Percentiles rank a stretch among this genome's conserved stretches.
Evolutionary conservation across 768 basidiomycete genomes (phyloP).

Genomic region (Tylopilus plumbeoviolaceoides): DNA sequence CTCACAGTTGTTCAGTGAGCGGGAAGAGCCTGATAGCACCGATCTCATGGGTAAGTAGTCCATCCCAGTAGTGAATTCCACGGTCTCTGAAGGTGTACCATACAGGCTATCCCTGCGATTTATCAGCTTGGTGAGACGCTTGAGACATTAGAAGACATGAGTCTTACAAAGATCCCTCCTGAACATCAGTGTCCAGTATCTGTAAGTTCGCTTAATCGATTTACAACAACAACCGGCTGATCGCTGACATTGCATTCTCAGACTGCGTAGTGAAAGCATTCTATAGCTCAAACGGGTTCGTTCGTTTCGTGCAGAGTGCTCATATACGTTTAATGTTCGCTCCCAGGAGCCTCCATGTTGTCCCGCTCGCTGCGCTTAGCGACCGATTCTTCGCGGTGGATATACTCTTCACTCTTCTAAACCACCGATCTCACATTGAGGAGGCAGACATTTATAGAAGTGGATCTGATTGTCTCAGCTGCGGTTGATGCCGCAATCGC

Average conservation of each 20-base stretch:
- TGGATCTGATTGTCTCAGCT: not conserved
- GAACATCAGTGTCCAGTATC: not conserved
- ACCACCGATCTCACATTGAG: not conserved
- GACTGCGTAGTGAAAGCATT: constrained; percentile 1
- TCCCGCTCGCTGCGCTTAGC: not conserved
- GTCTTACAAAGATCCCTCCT: not conserved
- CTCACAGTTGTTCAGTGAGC: not conserved
- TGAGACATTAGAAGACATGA: not conserved
- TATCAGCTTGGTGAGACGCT: constrained; percentile 6
- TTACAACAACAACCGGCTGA: too few relatives aligned
- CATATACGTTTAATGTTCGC: too few relatives aligned
- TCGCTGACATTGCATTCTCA: not conserved
- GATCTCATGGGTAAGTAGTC: constrained; percentile 5
- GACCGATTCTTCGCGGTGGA: not conserved
- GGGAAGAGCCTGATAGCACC: constrained; percentile 1
- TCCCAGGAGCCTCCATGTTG: not conserved
- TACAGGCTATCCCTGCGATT: not conserved
- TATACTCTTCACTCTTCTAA: not conserved
- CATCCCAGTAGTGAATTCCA: not conserved
- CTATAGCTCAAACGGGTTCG: constrained; percentile 3
- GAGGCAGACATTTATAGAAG: not conserved
- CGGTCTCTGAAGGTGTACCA: not conserved
- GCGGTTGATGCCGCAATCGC: constrained; percentile 5
- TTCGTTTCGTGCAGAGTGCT: not conserved
- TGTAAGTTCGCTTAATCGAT: not conserved